Percentiles rank a stretch among this genome's conserved stretches.
These are phyloP conservation scores for Agroathelia rolfsii DNA, from an alignment of 1,284 basidiomycete species.

Conservation along the genomic window DNA sequence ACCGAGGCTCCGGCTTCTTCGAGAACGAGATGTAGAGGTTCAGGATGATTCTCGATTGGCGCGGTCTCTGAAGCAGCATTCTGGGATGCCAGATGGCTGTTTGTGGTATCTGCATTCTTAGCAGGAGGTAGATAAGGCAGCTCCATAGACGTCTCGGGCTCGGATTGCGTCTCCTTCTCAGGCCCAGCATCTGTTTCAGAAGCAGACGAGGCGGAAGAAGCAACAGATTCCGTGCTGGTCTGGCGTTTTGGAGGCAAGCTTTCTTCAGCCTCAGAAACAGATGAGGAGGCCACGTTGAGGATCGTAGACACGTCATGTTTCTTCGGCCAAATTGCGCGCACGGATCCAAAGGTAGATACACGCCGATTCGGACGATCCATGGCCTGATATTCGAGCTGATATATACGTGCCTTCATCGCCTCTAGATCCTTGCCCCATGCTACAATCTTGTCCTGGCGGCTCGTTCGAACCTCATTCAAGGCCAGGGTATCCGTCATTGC, in stretches of 20 bases:
- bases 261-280: slow-evolving; percentile 75
- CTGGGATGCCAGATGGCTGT: neutral
- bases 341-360: slow-evolving; percentile 54
- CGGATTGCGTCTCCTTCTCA: slow-evolving; percentile 19
- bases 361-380: slow-evolving; percentile 40
- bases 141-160: slow-evolving; percentile 16
- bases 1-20: no score
- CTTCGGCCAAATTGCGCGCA: slow-evolving; percentile 61
- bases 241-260: slow-evolving; percentile 31
- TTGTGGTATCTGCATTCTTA: no score
- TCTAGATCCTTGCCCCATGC: slow-evolving; percentile 90
- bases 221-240: slow-evolving; percentile 42
- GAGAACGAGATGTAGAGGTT: no score
- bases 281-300: slow-evolving; percentile 49
- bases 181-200: slow-evolving; percentile 36
- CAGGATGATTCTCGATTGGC: neutral
- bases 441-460: slow-evolving; percentile 91
- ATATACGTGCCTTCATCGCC: slow-evolving; percentile 54
- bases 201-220: slow-evolving; percentile 52
- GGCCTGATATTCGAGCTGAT: slow-evolving; percentile 26
- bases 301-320: slow-evolving; percentile 42
- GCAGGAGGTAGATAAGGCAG: no score
- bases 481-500: slow-evolving; percentile 79
- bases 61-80: neutral
- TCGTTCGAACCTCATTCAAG: slow-evolving; percentile 80